Base-by-base conservation (phyloP, 345 rosid species). In the Bretschneidera sinensis region DNA sequence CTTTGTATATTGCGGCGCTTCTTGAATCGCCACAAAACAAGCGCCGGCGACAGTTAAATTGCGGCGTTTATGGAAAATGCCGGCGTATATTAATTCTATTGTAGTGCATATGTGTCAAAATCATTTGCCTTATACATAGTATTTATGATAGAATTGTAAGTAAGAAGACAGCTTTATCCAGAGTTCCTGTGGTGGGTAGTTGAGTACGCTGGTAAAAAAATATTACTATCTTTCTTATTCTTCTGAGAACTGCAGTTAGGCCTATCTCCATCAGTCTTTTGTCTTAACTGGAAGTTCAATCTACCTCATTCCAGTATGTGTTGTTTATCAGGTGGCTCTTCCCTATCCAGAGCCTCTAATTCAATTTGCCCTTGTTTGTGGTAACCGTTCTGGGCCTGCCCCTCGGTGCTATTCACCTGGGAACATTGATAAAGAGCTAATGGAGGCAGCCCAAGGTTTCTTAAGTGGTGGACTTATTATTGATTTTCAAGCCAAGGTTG, bases 351-450 rank as follows among this genome's bases (percentile, higher is more conserved):
- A 88, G 78, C 92, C 92, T 67, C 69, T 83, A 61, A 70, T 63
- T 67, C 91, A 92, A 78, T 92, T 86, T 74, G 85, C 92, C 48
- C 76, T 92, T 45, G 92, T 83, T 64, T 81, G 66, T 58, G 98
- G 98, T 19, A 71, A 80, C 31, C 90, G 91, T 55, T 88, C 96
- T 54, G 85, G 96, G 59, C 98, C 96, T 28, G 77, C 89, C 60
- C 90, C 89, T 31, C 77, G 69, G 48, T 89, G 85, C 64, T 92
- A 80, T 71, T 80, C 89, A 2, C 89, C 98, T n/a, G 79, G 68
- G 62, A 78, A 86, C 66, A 78, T 92, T 33, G 95, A 88, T 74
- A 68, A 78, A 73, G 98, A 89, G 78, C 76, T 86, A 76, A 72
- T 78, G 80, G 92, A 82, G 21, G 85, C 95, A 69, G 90, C 92